Evolutionary conservation across 768 basidiomycete species (phyloP).

Genomic region (Boletus rubroflammeus): DNA sequence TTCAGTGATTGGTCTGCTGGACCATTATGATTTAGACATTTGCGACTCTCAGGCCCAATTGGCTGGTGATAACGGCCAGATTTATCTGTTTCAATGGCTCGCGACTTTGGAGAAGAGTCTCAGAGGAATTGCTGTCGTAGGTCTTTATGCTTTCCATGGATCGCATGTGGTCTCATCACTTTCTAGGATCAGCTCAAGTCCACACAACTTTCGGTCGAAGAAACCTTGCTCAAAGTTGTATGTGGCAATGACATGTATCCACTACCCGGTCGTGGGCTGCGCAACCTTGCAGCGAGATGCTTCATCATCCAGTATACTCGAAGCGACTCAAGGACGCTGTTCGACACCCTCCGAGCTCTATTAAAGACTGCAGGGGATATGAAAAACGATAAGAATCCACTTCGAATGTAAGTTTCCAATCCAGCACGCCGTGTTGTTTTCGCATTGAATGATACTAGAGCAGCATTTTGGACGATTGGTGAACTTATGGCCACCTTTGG

Average conservation of each 20-base stretch:
- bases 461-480: conserved; percentile 82
- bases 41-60: conserved; percentile 52
- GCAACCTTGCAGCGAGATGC: conserved; percentile 77
- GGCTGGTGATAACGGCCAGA: conserved; percentile 70
- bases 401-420: conserved; percentile 55
- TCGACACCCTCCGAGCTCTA: conserved; percentile 80
- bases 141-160: conserved; percentile 22
- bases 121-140: conserved; percentile 47
- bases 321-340: conserved; percentile 80
- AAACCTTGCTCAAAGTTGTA: conserved; percentile 63
- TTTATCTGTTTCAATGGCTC: conserved; percentile 85
- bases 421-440: not conserved
- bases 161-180: conserved; percentile 1
- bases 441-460: conserved; percentile 41
- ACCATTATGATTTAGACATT: conserved; percentile 10
- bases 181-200: conserved; percentile 64
- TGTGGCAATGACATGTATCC: conserved; percentile 64
- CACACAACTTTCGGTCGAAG: conserved; percentile 59
- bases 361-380: conserved; percentile 71
- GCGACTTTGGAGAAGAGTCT: conserved; percentile 60
- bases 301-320: conserved; percentile 68
- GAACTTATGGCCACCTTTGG: conserved; percentile 86
- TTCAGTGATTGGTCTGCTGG: not conserved
- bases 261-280: conserved; percentile 81
- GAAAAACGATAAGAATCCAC: conserved; percentile 64